phyloP scores from a whole-genome alignment of 352 stramenopile genomes.

The Pythium coloratum region DNA sequence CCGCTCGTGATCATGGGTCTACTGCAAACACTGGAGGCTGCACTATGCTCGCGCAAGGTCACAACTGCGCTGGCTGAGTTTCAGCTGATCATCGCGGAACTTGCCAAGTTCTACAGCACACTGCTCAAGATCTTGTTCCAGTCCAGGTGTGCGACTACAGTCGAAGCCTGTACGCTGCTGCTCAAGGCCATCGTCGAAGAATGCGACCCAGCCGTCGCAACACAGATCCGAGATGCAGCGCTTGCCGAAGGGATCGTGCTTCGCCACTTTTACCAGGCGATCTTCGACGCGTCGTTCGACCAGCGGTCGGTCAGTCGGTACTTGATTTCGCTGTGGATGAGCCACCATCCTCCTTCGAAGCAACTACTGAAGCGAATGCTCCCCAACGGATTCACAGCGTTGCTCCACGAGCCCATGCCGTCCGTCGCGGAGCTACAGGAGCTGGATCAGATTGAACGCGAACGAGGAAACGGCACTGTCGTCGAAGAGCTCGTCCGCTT shows the following conservation, averaged over 20 bases:
- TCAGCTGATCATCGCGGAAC: conserved; percentile 51
- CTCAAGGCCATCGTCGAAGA: conserved; percentile 91
- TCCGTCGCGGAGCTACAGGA: conserved; percentile 80
- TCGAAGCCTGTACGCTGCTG: conserved; percentile 89
- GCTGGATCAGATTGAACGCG: conserved; percentile 85
- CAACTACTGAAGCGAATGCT: conserved; percentile 90
- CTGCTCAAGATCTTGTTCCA: conserved; percentile 89
- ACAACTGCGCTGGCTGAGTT: conserved; percentile 84
- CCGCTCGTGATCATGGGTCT: conserved; percentile 91
- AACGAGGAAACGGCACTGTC: conserved; percentile 32
- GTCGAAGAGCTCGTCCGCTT: conserved; percentile 32
- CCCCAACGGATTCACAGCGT: conserved; percentile 85
- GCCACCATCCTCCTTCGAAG: conserved; percentile 86
- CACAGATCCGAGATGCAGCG: conserved; percentile 88
- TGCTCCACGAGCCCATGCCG: conserved; percentile 84
- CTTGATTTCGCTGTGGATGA: conserved; percentile 95
- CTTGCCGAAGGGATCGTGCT: conserved; percentile 93
- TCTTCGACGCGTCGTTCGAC: conserved; percentile 93
- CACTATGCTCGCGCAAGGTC: conserved; percentile 85
- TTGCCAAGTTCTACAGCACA: conserved; percentile 78
- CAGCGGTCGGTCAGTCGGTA: conserved; percentile 93
- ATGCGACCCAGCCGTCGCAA: conserved; percentile 75
- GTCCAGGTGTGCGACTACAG: conserved; percentile 84
- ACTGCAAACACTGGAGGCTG: conserved; percentile 89
- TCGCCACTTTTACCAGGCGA: conserved; percentile 90